Evolutionary conservation across 2,329 filamentous ascomycete species (phyloP).

Genomic region (Fusarium setosum): DNA sequence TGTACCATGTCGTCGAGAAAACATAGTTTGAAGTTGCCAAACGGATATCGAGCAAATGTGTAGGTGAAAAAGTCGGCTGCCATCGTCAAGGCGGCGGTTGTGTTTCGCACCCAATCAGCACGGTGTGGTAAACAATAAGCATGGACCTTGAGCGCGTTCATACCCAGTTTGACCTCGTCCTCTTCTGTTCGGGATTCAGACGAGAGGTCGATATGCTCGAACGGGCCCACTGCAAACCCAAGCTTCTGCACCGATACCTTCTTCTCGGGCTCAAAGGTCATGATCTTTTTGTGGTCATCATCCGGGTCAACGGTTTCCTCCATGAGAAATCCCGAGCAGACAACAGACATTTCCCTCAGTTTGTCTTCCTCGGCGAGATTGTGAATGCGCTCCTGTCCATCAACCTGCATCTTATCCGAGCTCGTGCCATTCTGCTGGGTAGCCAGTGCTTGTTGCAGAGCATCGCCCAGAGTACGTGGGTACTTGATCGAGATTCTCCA

Average conservation of each 20-base stretch:
- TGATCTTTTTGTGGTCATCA: slow-evolving; percentile 86
- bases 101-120: slow-evolving; percentile 85
- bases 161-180: slow-evolving; percentile 89
- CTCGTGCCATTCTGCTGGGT: slow-evolving; percentile 53
- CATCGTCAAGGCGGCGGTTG: slow-evolving; percentile 84
- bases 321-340: slow-evolving; percentile 90
- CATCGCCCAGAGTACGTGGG: slow-evolving; percentile 87
- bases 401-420: slow-evolving; percentile 52
- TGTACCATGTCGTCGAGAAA: slow-evolving; percentile 90
- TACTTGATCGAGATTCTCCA: slow-evolving; percentile 93
- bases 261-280: slow-evolving; percentile 82
- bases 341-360: slow-evolving; percentile 85
- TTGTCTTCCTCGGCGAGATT: slow-evolving; percentile 81
- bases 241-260: slow-evolving; percentile 88
- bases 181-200: slow-evolving; percentile 90
- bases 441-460: slow-evolving; percentile 61
- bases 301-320: slow-evolving; percentile 83
- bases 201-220: slow-evolving; percentile 88
- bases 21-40: slow-evolving; percentile 90
- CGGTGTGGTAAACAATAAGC: slow-evolving; percentile 91
- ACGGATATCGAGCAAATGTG: slow-evolving; percentile 90
- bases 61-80: slow-evolving; percentile 93
- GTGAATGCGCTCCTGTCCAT: slow-evolving; percentile 53
- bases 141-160: slow-evolving; percentile 88
- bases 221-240: slow-evolving; percentile 93